A percentile compares a stretch with the other conserved stretches of the same genome.
Conservation (phyloP, 2,329 filamentous ascomycete species). For the Sclerotinia borealis region DNA sequence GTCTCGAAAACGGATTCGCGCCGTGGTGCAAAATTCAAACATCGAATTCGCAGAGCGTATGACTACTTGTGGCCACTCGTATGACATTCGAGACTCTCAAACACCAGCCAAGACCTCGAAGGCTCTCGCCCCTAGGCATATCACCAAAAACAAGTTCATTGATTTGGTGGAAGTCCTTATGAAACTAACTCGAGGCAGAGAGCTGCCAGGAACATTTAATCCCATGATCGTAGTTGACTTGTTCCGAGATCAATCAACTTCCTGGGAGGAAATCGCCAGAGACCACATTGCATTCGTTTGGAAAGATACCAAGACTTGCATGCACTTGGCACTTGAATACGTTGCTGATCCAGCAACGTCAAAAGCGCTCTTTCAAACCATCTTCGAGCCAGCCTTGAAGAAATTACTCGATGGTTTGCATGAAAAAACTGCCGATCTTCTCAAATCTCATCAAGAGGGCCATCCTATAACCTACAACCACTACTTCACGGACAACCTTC, state of each 20-base stretch:
- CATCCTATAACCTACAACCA: slow-evolving; percentile 51
- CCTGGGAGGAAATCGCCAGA: slow-evolving; percentile 43
- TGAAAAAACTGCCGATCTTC: slow-evolving; percentile 39
- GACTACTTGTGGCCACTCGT: slow-evolving; percentile 37
- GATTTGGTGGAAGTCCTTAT: slow-evolving; percentile 37
- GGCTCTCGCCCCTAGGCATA: slow-evolving; percentile 18
- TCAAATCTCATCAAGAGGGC: slow-evolving; percentile 39
- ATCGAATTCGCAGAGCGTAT: slow-evolving; percentile 42
- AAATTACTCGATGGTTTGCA: slow-evolving; percentile 34
- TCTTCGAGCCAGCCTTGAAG: slow-evolving; percentile 39
- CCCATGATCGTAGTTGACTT: slow-evolving; percentile 52
- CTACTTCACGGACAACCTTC: slow-evolving; percentile 37
- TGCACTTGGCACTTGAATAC: slow-evolving; percentile 33
- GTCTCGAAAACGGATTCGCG: slow-evolving; percentile 42
- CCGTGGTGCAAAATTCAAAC: slow-evolving; percentile 47
- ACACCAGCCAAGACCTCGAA: slow-evolving; percentile 15
- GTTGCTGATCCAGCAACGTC: slow-evolving; percentile 38
- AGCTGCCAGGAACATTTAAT: slow-evolving; percentile 57
- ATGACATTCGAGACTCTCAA: slow-evolving; percentile 28
- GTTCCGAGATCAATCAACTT: slow-evolving; percentile 51
- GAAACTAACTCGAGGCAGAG: slow-evolving; percentile 42
- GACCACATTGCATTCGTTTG: slow-evolving; percentile 36
- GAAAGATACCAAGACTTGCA: slow-evolving; percentile 32
- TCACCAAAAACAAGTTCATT: slow-evolving; percentile 36
- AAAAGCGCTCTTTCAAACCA: slow-evolving; percentile 33